phyloP scores from a whole-genome alignment of 805 yeast genomes.

The Starmera caribaea region DNA sequence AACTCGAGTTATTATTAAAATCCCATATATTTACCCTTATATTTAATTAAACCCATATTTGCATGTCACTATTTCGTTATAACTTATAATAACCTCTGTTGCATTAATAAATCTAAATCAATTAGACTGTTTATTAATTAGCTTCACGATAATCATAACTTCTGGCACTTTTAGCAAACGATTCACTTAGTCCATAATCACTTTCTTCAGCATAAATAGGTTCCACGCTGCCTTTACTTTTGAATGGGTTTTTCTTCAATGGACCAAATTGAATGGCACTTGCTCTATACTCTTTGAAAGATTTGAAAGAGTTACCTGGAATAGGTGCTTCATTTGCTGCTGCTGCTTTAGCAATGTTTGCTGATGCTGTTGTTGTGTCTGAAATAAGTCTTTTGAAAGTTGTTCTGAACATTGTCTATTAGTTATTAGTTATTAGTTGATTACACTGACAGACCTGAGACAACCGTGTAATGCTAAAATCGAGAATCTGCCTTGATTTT shows the following conservation, averaged over 20 bases:
- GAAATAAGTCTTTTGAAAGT: conserved; percentile 3
- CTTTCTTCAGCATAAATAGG: neutral
- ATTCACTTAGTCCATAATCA: neutral
- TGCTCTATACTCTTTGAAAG: conserved; percentile 28
- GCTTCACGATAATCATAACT: neutral
- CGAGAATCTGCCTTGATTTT: neutral
- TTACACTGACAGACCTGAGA: no score
- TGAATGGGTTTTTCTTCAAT: conserved; percentile 14
- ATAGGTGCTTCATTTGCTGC: conserved; percentile 3
- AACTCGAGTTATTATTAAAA: no score
- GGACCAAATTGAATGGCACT: conserved; percentile 30
- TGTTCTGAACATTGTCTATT: neutral
- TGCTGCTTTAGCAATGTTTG: conserved; percentile 9
- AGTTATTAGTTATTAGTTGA: neutral
- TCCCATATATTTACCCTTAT: no score
- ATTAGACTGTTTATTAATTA: neutral
- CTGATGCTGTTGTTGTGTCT: conserved; percentile 13
- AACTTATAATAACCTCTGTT: no score
- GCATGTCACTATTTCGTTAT: no score
- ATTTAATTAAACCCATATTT: no score
- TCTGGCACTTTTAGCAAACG: neutral
- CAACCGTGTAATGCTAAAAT: no score
- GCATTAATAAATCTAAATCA: no score
- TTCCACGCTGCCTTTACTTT: neutral
- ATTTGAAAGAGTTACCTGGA: conserved; percentile 24